phyloP scores from a whole-genome alignment of 495 filamentous ascomycete genomes.

The Lichenothelia convexa region DNA sequence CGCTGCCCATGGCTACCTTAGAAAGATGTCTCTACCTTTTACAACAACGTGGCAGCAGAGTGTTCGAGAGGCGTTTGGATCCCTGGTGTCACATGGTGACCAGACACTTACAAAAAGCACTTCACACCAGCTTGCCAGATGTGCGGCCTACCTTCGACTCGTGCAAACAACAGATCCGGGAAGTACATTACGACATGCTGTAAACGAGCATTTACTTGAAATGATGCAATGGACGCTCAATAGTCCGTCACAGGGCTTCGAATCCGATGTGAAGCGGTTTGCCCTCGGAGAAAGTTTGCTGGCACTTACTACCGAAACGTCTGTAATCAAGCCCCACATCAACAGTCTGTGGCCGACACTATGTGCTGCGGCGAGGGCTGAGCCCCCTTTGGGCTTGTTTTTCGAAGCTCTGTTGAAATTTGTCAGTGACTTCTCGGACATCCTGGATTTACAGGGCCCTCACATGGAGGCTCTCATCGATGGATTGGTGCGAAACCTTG shows the following conservation, averaged over 20 bases:
- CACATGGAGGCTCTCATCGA: conserved; percentile 34
- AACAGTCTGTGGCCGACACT: conserved; percentile 8
- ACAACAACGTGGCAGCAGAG: conserved; percentile 1
- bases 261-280: no score
- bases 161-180: background rate
- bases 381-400: conserved; percentile 4
- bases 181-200: no score
- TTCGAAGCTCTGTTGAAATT: conserved; percentile 9
- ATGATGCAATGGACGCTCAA: no score
- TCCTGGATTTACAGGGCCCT: conserved; percentile 2
- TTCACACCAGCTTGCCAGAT: background rate
- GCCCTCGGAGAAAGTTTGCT: no score
- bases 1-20: conserved; percentile 15
- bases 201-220: no score
- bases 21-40: background rate
- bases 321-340: no score
- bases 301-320: no score
- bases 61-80: no score
- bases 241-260: no score
- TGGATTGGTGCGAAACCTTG: conserved; percentile 50
- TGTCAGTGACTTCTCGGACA: background rate
- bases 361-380: conserved; percentile 3
- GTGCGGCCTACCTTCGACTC: background rate
- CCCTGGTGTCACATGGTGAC: conserved; percentile 2
- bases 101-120: background rate